Evolutionary conservation across 169 alveolate species (phyloP), one percentile per base, ranked within the genome.

Genomic region (Plasmodium malariae): DNA sequence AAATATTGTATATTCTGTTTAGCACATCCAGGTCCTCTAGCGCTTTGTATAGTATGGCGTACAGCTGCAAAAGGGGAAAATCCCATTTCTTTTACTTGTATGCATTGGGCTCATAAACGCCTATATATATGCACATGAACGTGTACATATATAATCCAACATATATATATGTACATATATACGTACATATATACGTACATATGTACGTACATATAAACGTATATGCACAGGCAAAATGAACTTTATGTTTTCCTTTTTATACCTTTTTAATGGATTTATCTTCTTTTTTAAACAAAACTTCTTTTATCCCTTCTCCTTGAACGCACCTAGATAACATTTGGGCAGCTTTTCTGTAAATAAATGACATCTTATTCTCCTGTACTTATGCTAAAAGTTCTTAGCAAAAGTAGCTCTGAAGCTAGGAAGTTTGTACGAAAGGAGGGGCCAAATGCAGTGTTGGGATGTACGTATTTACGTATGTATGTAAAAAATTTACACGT

Each of bases 271-370:
- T 28, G 19, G 90, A 80, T 34, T 51, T 14, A 28, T 80, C 90
- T 40, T 80, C 83, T 28, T 80, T 63, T 40, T 80, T 49, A 67
- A 48, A 59, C 2, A 80, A 43, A 49, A 67, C 67, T 24, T 67
- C 83, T 40, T 80, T 80, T 21, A 80, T 65, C 12, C 90, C 90
- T 40, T 28, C 60, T 24, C 90, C 90, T 43, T 51, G 28, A 1
- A 72, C 51, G 28, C 83, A 65, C 34, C 24, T 65, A 17, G 37
- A 32, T 34, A 80, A 59, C 78, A 80, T 67, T 49, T 65, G 36
- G n/a, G 90, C 74, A n/a, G 76, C 90, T 12, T 70, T 80, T 59
- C 83, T 80, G 24, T 80, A 80, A 14, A 80, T 65, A 45, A 80
- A 51, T 40, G 90, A 80, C 90, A 80, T 80, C 19, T 19, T 74